Conservation (phyloP, 345 rosid genomes). For the Geranium rotundifolium region DNA sequence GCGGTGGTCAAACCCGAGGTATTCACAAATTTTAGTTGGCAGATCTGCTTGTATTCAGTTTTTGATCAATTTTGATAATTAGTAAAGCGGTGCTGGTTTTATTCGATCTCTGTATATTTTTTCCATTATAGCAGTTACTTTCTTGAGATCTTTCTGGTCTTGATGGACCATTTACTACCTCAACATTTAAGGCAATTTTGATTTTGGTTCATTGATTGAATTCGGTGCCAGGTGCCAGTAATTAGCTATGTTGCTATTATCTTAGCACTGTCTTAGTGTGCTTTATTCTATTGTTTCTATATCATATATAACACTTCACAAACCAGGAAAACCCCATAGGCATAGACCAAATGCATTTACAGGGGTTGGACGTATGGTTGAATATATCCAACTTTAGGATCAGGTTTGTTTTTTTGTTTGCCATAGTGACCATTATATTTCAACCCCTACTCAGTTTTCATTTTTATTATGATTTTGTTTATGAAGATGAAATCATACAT, state of each 20-base stretch:
- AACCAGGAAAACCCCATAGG: too few relatives aligned
- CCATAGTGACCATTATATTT: constrained; percentile 1
- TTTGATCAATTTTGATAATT: background rate
- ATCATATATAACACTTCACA: too few relatives aligned
- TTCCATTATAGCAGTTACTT: background rate
- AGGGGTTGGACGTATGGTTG: too few relatives aligned
- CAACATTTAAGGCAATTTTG: background rate
- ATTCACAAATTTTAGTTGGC: background rate
- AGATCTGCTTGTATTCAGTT: background rate
- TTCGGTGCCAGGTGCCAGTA: background rate
- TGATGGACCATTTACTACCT: background rate
- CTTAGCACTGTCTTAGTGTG: background rate
- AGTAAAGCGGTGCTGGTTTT: background rate
- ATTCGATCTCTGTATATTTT: background rate
- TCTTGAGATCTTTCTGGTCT: background rate
- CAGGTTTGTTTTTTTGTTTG: background rate
- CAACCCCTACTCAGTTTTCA: background rate
- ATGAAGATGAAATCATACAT: constrained; percentile 60
- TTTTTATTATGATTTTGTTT: constrained; percentile 9
- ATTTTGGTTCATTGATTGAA: background rate
- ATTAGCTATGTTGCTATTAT: background rate
- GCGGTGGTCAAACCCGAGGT: constrained; percentile 76
- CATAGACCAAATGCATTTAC: too few relatives aligned
- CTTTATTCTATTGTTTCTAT: too few relatives aligned
- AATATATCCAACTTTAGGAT: too few relatives aligned